A percentile compares a stretch with the other conserved stretches of the same genome.
These are phyloP conservation scores for Cubamyces sp. DNA, from an alignment of 768 basidiomycete species.

Conservation along the genomic window DNA sequence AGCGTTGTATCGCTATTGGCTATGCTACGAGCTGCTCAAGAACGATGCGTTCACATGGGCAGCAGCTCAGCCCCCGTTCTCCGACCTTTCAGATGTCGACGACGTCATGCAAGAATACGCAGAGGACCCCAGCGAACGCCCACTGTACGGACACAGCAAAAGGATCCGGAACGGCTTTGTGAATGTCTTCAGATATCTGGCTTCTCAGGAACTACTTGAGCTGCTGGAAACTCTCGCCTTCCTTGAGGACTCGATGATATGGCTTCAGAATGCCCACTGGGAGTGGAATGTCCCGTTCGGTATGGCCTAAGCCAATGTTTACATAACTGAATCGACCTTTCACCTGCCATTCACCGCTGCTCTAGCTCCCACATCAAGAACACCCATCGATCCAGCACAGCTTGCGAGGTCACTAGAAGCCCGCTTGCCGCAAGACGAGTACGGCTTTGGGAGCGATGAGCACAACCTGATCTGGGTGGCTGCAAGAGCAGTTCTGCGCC, in stretches of 20 bases:
- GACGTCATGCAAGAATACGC: slow-evolving; percentile 13
- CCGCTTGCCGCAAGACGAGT: too few species aligned
- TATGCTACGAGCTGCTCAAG: slow-evolving; percentile 19
- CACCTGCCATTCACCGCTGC: too few species aligned
- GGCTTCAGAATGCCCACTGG: neutral
- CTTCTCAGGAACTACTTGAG: slow-evolving; percentile 28
- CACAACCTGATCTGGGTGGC: neutral
- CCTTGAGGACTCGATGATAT: slow-evolving; percentile 18
- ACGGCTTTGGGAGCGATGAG: too few species aligned
- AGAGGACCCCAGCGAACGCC: slow-evolving; percentile 4
- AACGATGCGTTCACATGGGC: neutral
- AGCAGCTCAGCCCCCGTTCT: neutral
- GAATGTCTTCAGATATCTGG: slow-evolving; percentile 18
- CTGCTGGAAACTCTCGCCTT: slow-evolving; percentile 28
- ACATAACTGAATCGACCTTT: too few species aligned
- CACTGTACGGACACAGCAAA: neutral
- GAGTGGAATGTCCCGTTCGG: too few species aligned
- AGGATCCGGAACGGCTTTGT: neutral
- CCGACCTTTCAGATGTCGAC: neutral
- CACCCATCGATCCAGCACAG: too few species aligned
- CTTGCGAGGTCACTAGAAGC: too few species aligned
- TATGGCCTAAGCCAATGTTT: too few species aligned
- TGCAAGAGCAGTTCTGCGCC: neutral
- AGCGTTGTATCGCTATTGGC: slow-evolving; percentile 37
- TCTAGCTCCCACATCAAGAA: too few species aligned